These are phyloP conservation scores for Populus hybrid DNA, from an alignment of 441 rosid species.

Conservation along the genomic window DNA sequence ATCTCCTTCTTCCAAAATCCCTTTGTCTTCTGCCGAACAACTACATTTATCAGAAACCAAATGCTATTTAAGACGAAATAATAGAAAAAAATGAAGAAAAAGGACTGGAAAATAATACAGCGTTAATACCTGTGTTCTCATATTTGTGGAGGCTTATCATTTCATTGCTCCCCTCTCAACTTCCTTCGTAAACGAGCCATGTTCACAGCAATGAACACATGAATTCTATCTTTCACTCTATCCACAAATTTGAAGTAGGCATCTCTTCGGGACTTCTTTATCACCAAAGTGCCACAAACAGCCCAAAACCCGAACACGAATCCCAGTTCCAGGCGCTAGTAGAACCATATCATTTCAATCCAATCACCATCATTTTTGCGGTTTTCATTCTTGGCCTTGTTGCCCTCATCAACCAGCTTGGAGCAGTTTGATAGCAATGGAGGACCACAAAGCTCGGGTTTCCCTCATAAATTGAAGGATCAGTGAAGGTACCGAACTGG, in stretches of 20 bases:
- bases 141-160: not conserved
- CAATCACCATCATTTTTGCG: not conserved
- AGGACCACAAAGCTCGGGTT: slow-evolving; percentile 10
- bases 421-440: slow-evolving; percentile 9
- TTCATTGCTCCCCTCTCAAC: not conserved
- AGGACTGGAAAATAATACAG: too few species aligned
- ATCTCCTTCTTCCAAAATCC: not conserved
- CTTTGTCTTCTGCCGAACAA: too few species aligned
- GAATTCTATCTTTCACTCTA: not conserved
- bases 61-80: too few species aligned
- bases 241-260: slow-evolving; percentile 14
- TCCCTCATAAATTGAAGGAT: slow-evolving; percentile 11
- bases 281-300: slow-evolving; percentile 17
- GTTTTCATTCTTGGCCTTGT: not conserved
- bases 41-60: too few species aligned
- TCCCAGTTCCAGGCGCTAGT: slow-evolving; percentile 2
- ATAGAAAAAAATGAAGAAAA: too few species aligned
- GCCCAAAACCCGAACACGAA: slow-evolving; percentile 17
- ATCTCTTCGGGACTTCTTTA: slow-evolving; percentile 16
- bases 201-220: not conserved
- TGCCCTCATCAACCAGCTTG: not conserved
- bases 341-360: slow-evolving; percentile 13
- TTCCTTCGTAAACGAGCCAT: not conserved
- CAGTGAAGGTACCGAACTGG: slow-evolving; percentile 2
- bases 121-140: not conserved